A percentile compares a stretch with the other conserved stretches of the same genome.
Evolutionary conservation across 2,329 filamentous ascomycete genomes (phyloP).

Genomic region (Cladosporium velox): DNA sequence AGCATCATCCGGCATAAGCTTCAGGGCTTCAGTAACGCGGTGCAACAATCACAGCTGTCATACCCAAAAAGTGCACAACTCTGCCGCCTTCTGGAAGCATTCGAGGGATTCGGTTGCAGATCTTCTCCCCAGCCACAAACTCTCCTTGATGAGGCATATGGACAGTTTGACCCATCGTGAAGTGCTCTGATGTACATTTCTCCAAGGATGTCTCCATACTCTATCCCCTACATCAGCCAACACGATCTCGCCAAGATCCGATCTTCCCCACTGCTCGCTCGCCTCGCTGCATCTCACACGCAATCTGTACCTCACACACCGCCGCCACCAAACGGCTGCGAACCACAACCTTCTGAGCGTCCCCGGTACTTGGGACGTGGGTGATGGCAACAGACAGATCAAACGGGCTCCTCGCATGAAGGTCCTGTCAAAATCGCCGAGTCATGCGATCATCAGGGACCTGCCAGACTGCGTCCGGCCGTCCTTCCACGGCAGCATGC

Average conservation of each 20-base stretch:
- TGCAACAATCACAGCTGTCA: slow-evolving; percentile 13
- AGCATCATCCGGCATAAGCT: slow-evolving; percentile 20
- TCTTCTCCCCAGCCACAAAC: not conserved
- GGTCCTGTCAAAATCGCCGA: slow-evolving; percentile 9
- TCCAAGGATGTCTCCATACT: not conserved
- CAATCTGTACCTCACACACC: slow-evolving; percentile 16
- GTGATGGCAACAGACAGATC: not conserved
- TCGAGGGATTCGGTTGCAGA: slow-evolving; percentile 7
- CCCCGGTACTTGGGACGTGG: slow-evolving; percentile 12
- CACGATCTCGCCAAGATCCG: not conserved
- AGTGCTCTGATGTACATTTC: not conserved
- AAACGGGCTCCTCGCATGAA: slow-evolving; percentile 17
- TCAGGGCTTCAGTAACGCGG: slow-evolving; percentile 4
- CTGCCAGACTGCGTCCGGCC: not conserved
- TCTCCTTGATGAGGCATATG: not conserved
- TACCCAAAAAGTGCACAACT: slow-evolving; percentile 6
- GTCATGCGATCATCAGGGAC: slow-evolving; percentile 9
- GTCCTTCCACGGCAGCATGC: not conserved
- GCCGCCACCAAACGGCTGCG: slow-evolving; percentile 13
- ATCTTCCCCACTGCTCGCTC: not conserved
- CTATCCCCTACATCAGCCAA: not conserved
- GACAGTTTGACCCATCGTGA: not conserved
- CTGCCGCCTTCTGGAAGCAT: slow-evolving; percentile 19
- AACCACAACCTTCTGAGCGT: not conserved
- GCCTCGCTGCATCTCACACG: slow-evolving; percentile 10